Percentiles rank a stretch among this genome's conserved stretches.
Conservation (phyloP, 768 basidiomycete species). For the Lactifluus piperatus region DNA sequence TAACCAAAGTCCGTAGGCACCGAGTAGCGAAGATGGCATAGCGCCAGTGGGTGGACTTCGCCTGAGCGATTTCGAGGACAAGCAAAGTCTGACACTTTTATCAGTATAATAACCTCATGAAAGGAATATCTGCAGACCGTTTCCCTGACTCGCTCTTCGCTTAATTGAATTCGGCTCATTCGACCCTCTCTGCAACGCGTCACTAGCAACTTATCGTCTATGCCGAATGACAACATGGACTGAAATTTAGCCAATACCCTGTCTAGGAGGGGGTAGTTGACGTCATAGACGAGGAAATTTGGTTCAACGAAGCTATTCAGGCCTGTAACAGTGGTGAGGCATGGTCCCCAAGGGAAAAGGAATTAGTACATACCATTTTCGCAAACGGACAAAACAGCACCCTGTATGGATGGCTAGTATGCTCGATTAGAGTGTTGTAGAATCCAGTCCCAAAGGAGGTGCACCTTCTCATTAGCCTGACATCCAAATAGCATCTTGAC, state of each 20-base stretch:
- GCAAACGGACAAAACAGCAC: conserved; percentile 52
- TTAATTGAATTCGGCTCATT: conserved; percentile 32
- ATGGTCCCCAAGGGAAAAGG: conserved; percentile 8
- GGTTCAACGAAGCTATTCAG: conserved; percentile 56
- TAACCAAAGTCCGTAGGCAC: conserved; percentile 56
- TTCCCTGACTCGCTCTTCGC: conserved; percentile 35
- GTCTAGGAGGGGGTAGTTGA: conserved; percentile 38
- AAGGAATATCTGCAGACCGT: conserved; percentile 33
- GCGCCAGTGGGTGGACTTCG: conserved; percentile 65
- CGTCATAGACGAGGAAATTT: conserved; percentile 43
- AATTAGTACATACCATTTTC: conserved; percentile 43
- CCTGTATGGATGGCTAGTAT: conserved; percentile 65
- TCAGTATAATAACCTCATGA: conserved; percentile 7
- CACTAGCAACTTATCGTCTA: conserved; percentile 33
- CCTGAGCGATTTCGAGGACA: conserved; percentile 50
- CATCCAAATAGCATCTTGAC: conserved; percentile 56
- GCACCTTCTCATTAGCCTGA: conserved; percentile 78
- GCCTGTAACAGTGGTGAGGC: conserved; percentile 32
- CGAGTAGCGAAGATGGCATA: conserved; percentile 65
- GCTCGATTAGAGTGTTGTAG: background rate
- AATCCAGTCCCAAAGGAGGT: background rate
- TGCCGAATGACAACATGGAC: conserved; percentile 25
- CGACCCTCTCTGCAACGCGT: conserved; percentile 37
- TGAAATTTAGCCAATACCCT: conserved; percentile 33
- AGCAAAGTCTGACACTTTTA: conserved; percentile 29